Base-by-base conservation (phyloP, 441 rosid species). In the Brassica balearica region DNA sequence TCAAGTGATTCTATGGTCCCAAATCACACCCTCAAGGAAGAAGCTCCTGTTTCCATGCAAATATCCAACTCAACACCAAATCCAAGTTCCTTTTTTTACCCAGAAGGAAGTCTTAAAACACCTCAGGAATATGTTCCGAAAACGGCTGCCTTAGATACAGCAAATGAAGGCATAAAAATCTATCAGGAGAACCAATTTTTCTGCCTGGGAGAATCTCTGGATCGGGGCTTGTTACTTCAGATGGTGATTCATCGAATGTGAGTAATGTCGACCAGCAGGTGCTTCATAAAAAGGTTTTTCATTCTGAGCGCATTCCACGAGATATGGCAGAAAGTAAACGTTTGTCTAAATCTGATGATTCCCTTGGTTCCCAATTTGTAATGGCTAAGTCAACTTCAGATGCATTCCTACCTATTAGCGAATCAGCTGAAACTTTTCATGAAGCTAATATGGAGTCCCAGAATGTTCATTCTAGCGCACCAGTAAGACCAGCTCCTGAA, bases 331-430 rank as follows among this genome's bases (percentile, higher is more conserved):
- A 88, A 85, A 81, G 79, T 81, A 87, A 79, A 71, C 91, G 93
- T 55, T 82, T 91, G 80, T 91, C 95, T 38, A 91, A 91, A 84
- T 91, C 95, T 25, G 80, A 88, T 85, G 92, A 89, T 86, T 89
- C 88, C 65, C 88, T 87, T 85, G 90, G 90, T 73, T 82, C 91
- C 65, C 95, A 89, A 69, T 82, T 87, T 83, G 83, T 89, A 74
- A 83, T 87, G 76, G 77, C 84, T 68, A 89, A 91, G 81, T 78
- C 81, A 48, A 80, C 64, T 51, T 70, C 85, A 78, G 93, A 86
- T 75, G 72, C 70, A 74, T 81, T 90, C 79, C 87, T 80, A 82
- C 74, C 83, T 23, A 82, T 84, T 19, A 43, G 79, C 19, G 95
- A 89, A 77, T 73, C 88, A 77, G 84, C 76, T 81, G 92, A 89